Evolutionary conservation across 441 rosid species (phyloP).

Genomic region (Adansonia rubrostipa): DNA sequence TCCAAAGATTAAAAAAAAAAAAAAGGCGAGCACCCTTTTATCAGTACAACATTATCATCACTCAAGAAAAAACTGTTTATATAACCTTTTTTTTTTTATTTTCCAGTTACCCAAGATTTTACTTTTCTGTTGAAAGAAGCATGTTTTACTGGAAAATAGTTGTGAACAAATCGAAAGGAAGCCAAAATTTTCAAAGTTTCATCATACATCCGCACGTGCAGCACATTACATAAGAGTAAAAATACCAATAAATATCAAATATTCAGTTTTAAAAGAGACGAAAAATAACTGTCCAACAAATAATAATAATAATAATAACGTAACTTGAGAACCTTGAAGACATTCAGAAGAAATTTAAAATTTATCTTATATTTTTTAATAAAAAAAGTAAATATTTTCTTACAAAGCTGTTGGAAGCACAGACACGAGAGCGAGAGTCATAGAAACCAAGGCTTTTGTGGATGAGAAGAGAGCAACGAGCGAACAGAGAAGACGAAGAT

Average conservation of each 20-base stretch:
- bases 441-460: constrained; percentile 17
- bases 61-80: background rate
- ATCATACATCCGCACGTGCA: background rate
- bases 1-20: background rate
- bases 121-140: background rate
- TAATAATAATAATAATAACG: too few relatives aligned
- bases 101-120: background rate
- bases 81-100: background rate
- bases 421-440: constrained; percentile 40
- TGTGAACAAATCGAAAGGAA: background rate
- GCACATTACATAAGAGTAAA: background rate
- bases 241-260: background rate
- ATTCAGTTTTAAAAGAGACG: background rate
- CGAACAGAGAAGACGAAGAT: constrained; percentile 40
- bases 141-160: background rate
- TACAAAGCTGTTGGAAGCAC: constrained; percentile 41
- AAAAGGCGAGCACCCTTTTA: constrained; percentile 13
- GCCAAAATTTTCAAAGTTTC: background rate
- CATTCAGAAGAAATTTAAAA: background rate
- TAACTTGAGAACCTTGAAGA: background rate
- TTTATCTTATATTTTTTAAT: background rate
- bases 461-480: constrained; percentile 32
- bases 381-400: constrained; percentile 19
- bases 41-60: background rate
- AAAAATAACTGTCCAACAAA: background rate